Evolutionary conservation across 345 rosid genomes (phyloP).

Genomic region (Luvunga scandens): DNA sequence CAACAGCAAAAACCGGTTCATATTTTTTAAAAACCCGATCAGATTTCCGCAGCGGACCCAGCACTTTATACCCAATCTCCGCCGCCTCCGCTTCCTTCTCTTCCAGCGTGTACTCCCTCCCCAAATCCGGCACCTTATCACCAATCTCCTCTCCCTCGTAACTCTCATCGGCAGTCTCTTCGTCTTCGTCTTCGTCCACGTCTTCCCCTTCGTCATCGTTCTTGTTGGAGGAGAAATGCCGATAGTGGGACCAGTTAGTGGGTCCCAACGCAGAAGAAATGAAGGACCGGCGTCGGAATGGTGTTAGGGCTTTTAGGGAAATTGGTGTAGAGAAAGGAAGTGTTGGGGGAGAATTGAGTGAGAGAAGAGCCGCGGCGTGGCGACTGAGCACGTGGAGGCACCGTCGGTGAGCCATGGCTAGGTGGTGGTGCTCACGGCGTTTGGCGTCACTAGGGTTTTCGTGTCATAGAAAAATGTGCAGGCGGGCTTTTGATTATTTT

Average conservation of each 20-base stretch:
- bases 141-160: constrained; percentile 36
- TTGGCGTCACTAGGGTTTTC: constrained; percentile 5
- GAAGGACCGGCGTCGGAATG: constrained; percentile 1
- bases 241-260: constrained; percentile 24
- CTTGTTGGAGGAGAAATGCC: constrained; percentile 46
- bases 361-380: constrained; percentile 35
- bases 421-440: not conserved
- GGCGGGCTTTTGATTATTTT: not conserved
- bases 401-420: constrained; percentile 65
- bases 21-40: constrained; percentile 64
- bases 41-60: constrained; percentile 55
- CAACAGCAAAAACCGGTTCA: constrained; percentile 83
- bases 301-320: constrained; percentile 20
- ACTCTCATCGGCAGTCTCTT: constrained; percentile 21
- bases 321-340: constrained; percentile 1
- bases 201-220: constrained; percentile 29
- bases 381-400: constrained; percentile 54
- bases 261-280: constrained; percentile 15
- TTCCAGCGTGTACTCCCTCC: constrained; percentile 55
- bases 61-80: constrained; percentile 76
- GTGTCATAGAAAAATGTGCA: not conserved
- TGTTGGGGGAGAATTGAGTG: constrained; percentile 14
- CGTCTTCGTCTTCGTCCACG: constrained; percentile 22
- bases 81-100: constrained; percentile 81
- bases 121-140: constrained; percentile 28